Evolutionary conservation across 2,329 filamentous ascomycete genomes (phyloP).

Genomic region (Pseudogymnoascus sp.): DNA sequence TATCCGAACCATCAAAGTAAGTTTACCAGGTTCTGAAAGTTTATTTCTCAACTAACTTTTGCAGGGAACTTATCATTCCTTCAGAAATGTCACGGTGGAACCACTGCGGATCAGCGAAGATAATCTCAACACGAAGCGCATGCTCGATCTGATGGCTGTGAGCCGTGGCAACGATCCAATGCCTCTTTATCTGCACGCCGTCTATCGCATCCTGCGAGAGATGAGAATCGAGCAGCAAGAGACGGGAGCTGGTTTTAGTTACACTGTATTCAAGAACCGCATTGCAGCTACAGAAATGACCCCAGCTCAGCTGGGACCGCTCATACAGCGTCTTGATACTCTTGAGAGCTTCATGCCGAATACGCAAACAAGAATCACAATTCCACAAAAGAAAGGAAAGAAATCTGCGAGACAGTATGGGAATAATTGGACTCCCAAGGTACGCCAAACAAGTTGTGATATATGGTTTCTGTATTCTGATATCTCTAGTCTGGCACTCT

Average conservation of each 20-base stretch:
- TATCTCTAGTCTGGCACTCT: slow-evolving; percentile 38
- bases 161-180: slow-evolving; percentile 28
- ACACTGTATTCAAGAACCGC: slow-evolving; percentile 32
- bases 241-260: slow-evolving; percentile 33
- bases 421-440: slow-evolving; percentile 22
- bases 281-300: slow-evolving; percentile 35
- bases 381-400: neutral
- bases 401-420: neutral
- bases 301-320: slow-evolving; percentile 41
- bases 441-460: neutral
- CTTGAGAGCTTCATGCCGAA: slow-evolving; percentile 55
- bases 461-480: neutral
- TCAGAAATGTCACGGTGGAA: slow-evolving; percentile 35
- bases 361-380: slow-evolving; percentile 10
- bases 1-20: slow-evolving; percentile 31
- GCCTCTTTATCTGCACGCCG: slow-evolving; percentile 44
- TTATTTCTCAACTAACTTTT: neutral
- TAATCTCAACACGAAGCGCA: slow-evolving; percentile 42
- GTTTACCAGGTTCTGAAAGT: neutral
- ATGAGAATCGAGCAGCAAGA: slow-evolving; percentile 37
- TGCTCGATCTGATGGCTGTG: slow-evolving; percentile 49
- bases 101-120: slow-evolving; percentile 38
- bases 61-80: slow-evolving; percentile 29
- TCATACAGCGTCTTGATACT: slow-evolving; percentile 52
- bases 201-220: slow-evolving; percentile 41